phyloP scores from a whole-genome alignment of 805 yeast species.

The Sugiyamaella valdiviana region DNA sequence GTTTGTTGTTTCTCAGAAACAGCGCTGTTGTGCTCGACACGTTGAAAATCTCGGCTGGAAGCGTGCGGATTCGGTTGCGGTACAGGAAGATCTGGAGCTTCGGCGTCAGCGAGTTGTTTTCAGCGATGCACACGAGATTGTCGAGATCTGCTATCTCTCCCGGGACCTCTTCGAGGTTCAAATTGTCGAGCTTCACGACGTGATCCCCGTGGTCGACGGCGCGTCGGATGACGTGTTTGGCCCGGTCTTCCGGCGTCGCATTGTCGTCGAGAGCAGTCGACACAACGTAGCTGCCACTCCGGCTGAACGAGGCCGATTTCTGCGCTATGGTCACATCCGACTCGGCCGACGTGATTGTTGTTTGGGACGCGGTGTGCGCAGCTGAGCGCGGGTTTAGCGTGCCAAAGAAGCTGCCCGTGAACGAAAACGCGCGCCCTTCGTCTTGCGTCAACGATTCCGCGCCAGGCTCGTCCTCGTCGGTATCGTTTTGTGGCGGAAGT shows the following conservation, averaged over 20 bases:
- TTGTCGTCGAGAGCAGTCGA: not conserved
- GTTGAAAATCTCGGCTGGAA: constrained; percentile 30
- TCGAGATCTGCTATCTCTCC: constrained; percentile 31
- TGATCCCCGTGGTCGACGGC: constrained; percentile 17
- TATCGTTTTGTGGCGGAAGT: constrained; percentile 2
- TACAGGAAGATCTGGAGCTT: constrained; percentile 28
- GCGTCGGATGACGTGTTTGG: constrained; percentile 9
- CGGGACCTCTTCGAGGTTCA: constrained; percentile 30
- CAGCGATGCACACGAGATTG: constrained; percentile 22
- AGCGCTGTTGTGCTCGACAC: constrained; percentile 32
- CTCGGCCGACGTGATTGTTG: not conserved
- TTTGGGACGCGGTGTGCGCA: not conserved
- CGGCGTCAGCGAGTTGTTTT: constrained; percentile 22
- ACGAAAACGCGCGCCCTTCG: not conserved
- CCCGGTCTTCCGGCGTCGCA: not conserved
- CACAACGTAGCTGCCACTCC: not conserved
- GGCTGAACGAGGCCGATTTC: not conserved
- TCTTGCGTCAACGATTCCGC: too few species aligned
- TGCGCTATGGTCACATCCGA: not conserved
- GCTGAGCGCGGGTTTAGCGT: not conserved
- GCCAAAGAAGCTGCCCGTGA: not conserved
- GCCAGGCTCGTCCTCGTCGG: constrained; percentile 9
- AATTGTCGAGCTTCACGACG: constrained; percentile 19
- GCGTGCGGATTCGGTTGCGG: constrained; percentile 24
- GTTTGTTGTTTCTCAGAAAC: constrained; percentile 31